Evolutionary conservation across 192 early-diverging fungal species (phyloP).

Genomic region (Allomyces javanicus): DNA sequence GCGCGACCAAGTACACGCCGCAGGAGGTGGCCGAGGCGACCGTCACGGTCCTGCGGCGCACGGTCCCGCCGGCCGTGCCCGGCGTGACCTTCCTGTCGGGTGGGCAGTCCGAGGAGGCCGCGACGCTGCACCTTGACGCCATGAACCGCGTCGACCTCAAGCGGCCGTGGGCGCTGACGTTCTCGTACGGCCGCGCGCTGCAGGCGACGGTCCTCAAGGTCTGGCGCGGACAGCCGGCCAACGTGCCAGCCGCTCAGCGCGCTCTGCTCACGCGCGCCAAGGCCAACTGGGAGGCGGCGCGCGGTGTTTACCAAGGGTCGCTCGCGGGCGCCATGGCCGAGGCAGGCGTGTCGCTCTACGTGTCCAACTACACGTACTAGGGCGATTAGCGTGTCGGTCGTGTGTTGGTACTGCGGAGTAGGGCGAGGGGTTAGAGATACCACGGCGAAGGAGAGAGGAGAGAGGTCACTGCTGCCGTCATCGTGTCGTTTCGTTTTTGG

Average conservation of each 20-base stretch:
- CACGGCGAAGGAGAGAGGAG: too few species aligned
- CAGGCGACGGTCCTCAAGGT: constrained; percentile 19
- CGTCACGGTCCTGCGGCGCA: constrained; percentile 16
- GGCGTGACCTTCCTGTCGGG: constrained; percentile 24
- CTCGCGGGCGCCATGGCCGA: constrained; percentile 2
- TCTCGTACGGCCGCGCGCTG: constrained; percentile 21
- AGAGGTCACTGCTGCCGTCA: too few species aligned
- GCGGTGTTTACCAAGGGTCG: constrained; percentile 10
- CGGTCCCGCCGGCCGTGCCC: constrained; percentile 21
- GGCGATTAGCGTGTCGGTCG: too few species aligned
- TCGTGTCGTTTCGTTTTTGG: too few species aligned
- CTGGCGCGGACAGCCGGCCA: constrained; percentile 18
- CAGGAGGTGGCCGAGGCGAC: constrained; percentile 18
- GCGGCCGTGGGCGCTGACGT: constrained; percentile 18
- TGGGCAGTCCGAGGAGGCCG: constrained; percentile 18
- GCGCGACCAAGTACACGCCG: constrained; percentile 17
- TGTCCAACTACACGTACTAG: constrained; percentile 24
- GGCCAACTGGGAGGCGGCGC: constrained; percentile 17
- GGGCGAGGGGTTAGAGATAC: too few species aligned
- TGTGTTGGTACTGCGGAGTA: too few species aligned
- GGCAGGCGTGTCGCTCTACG: constrained; percentile 12
- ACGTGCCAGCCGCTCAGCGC: constrained; percentile 17
- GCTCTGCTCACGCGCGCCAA: constrained; percentile 14
- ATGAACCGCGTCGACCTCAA: constrained; percentile 13
- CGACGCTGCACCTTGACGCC: constrained; percentile 19